phyloP scores from a whole-genome alignment of 1,139 yeast genomes.

The Hemisphaericaspora lyxosophila region DNA sequence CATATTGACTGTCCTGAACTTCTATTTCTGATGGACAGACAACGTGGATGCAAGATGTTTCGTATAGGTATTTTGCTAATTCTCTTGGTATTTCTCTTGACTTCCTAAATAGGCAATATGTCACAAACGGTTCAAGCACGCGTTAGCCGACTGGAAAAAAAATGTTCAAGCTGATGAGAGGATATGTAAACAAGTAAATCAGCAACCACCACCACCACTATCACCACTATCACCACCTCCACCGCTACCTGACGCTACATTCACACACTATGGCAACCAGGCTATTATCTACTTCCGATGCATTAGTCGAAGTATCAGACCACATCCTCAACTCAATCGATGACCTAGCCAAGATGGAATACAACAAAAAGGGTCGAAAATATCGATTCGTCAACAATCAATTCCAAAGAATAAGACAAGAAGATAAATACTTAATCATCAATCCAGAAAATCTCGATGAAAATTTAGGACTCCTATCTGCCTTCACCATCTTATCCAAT shows the following conservation, averaged over 20 bases:
- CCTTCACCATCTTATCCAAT: constrained; percentile 41
- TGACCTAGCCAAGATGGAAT: constrained; percentile 40
- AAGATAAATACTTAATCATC: constrained; percentile 51
- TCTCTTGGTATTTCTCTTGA: not conserved
- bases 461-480: constrained; percentile 41
- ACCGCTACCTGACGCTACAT: too few relatives aligned
- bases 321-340: constrained; percentile 27
- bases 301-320: constrained; percentile 28
- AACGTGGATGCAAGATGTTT: not conserved
- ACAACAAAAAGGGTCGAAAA: constrained; percentile 51
- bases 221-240: not conserved
- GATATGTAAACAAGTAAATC: not conserved
- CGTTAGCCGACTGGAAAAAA: too few relatives aligned
- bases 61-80: too few relatives aligned
- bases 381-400: constrained; percentile 50
- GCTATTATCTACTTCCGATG: constrained; percentile 24
- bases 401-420: constrained; percentile 51
- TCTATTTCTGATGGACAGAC: too few relatives aligned
- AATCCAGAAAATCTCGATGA: constrained; percentile 34
- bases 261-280: constrained; percentile 4
- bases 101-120: not conserved
- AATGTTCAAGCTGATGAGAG: not conserved
- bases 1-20: too few relatives aligned
- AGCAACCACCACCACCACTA: not conserved
- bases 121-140: too few relatives aligned